Evolutionary conservation across 1,139 yeast genomes (phyloP).

Genomic region (Barnettozyma hawaiiensis): DNA sequence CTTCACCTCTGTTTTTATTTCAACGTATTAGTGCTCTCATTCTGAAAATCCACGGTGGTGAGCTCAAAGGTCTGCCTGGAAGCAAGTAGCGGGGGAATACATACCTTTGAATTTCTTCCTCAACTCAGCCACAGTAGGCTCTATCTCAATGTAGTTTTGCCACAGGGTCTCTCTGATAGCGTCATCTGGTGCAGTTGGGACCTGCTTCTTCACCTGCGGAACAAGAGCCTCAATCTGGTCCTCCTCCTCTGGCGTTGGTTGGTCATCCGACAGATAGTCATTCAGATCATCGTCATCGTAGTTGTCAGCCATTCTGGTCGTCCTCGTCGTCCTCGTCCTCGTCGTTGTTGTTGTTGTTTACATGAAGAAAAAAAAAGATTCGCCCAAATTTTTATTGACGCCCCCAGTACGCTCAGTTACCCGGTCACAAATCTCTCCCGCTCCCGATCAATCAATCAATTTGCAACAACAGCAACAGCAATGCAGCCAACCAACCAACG

Average conservation of each 20-base stretch:
- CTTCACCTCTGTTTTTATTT: conserved; percentile 3
- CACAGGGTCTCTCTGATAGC: conserved; percentile 57
- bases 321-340: too few relatives aligned
- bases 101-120: conserved; percentile 30
- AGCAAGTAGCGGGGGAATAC: too few relatives aligned
- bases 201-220: conserved; percentile 36
- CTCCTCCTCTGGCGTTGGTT: conserved; percentile 48
- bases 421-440: too few relatives aligned
- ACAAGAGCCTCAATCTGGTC: conserved; percentile 39
- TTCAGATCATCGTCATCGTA: conserved; percentile 18
- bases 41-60: conserved; percentile 2
- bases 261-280: conserved; percentile 28
- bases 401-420: too few relatives aligned
- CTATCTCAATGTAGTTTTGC: conserved; percentile 53
- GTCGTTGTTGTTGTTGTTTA: too few relatives aligned
- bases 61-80: conserved; percentile 1
- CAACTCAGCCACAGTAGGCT: conserved; percentile 48
- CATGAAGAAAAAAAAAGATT: too few relatives aligned
- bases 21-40: conserved; percentile 1
- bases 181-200: conserved; percentile 43
- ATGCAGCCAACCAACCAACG: neutral
- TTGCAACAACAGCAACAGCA: neutral
- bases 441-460: too few relatives aligned
- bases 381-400: neutral
- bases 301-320: conserved; percentile 1